Conservation (phyloP, 1,139 yeast genomes). For the Lodderomyces margitis region DNA sequence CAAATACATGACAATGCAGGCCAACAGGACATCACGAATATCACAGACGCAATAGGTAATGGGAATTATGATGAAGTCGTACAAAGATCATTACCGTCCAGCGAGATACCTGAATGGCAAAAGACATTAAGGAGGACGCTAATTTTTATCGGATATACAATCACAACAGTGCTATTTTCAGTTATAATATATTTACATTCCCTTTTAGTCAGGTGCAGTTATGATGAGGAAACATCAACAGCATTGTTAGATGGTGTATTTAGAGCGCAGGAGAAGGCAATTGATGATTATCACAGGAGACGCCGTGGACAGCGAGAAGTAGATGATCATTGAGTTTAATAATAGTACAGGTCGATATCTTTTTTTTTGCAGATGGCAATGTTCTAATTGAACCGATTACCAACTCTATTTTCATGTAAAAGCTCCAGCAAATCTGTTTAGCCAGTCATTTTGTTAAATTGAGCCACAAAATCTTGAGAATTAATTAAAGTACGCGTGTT, state of each 20-base stretch:
- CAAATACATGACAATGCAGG: not conserved
- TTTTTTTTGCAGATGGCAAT: too few relatives aligned
- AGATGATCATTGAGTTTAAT: not conserved
- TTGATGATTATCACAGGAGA: constrained; percentile 11
- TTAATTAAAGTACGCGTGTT: too few relatives aligned
- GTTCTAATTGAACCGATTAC: too few relatives aligned
- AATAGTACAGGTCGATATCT: not conserved
- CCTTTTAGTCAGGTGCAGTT: constrained; percentile 11
- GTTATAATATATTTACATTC: constrained; percentile 12
- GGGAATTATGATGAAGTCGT: not conserved
- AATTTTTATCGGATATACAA: constrained; percentile 13
- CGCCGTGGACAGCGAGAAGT: not conserved
- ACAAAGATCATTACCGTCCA: not conserved
- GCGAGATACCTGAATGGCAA: not conserved
- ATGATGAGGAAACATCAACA: constrained; percentile 14
- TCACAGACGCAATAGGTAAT: not conserved
- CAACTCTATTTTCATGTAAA: too few relatives aligned
- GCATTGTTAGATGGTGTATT: constrained; percentile 12
- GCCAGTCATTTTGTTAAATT: too few relatives aligned
- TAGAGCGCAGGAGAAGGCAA: constrained; percentile 13
- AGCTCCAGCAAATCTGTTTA: too few relatives aligned
- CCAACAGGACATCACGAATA: not conserved
- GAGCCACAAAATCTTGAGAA: too few relatives aligned
- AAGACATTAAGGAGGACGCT: constrained; percentile 8
- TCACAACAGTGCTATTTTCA: constrained; percentile 13